Percentiles rank a stretch among this genome's conserved stretches.
Evolutionary conservation across 2,329 filamentous ascomycete genomes (phyloP).

Genomic region (Monosporascus sp.): DNA sequence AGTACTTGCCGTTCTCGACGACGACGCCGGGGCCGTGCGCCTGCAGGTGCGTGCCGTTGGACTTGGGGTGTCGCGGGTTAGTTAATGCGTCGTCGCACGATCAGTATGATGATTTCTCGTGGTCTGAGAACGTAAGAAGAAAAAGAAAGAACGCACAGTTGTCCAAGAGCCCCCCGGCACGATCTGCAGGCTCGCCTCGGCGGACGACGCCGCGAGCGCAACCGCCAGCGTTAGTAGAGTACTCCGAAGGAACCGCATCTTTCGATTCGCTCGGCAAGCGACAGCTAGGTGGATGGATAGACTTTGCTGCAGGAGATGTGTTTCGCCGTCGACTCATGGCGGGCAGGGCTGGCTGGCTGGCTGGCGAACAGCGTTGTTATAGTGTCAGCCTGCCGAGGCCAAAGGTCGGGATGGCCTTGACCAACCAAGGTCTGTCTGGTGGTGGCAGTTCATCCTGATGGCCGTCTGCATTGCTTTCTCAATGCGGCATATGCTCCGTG

Average conservation of each 20-base stretch:
- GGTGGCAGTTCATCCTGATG: too few species aligned
- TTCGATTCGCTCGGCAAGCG: background rate
- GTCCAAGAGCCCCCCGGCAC: conserved; percentile 44
- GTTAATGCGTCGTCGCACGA: background rate
- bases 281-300: too few species aligned
- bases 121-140: background rate
- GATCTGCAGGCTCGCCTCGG: conserved; percentile 28
- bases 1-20: conserved; percentile 53
- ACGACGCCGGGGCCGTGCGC: conserved; percentile 63
- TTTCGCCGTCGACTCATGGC: too few species aligned
- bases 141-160: conserved; percentile 24
- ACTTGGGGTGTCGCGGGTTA: conserved; percentile 21
- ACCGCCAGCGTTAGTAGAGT: background rate
- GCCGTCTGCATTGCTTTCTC: too few species aligned
- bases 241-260: background rate
- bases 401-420: too few species aligned
- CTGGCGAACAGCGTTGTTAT: too few species aligned
- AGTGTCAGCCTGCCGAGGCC: too few species aligned
- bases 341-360: too few species aligned
- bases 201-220: conserved; percentile 4
- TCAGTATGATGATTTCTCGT: background rate
- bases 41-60: conserved; percentile 53
- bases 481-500: too few species aligned
- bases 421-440: too few species aligned
- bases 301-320: too few species aligned